phyloP scores from a whole-genome alignment of 2,329 filamentous ascomycete genomes.

The Trichophyton simii region DNA sequence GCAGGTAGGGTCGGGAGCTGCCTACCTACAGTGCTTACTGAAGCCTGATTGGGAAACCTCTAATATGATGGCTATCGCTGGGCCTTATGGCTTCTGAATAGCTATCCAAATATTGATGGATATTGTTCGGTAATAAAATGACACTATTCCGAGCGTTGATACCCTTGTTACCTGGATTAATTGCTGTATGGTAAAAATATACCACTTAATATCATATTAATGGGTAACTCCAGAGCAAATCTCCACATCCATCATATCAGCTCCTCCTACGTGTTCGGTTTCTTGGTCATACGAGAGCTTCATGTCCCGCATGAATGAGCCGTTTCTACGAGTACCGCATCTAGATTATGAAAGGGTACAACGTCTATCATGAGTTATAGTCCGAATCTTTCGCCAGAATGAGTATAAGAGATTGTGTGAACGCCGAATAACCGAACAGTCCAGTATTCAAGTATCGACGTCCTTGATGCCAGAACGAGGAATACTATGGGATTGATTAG shows the following conservation, averaged over 20 bases:
- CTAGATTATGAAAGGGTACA: not conserved
- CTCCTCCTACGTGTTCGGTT: too few species aligned
- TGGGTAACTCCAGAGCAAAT: conserved; percentile 15
- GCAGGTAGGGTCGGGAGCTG: not conserved
- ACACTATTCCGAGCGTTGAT: conserved; percentile 22
- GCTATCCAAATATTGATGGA: conserved; percentile 17
- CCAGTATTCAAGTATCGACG: too few species aligned
- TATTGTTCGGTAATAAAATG: conserved; percentile 13
- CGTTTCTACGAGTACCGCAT: not conserved
- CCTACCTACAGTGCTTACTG: not conserved
- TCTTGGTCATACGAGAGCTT: not conserved
- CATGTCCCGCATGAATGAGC: not conserved
- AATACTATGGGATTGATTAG: too few species aligned
- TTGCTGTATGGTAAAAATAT: conserved; percentile 12
- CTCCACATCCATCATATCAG: too few species aligned
- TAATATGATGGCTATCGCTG: conserved; percentile 16
- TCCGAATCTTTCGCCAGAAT: not conserved
- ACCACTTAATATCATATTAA: conserved; percentile 16
- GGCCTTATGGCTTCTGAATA: conserved; percentile 19
- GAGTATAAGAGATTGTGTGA: not conserved
- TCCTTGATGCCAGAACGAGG: too few species aligned
- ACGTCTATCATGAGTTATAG: not conserved
- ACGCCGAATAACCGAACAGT: too few species aligned
- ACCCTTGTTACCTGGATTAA: conserved; percentile 7
- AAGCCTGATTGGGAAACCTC: conserved; percentile 15